Evolutionary conservation across 1,284 basidiomycete species (phyloP), one percentile per base, ranked within the genome.

Genomic region (Malassezia arunalokei): DNA sequence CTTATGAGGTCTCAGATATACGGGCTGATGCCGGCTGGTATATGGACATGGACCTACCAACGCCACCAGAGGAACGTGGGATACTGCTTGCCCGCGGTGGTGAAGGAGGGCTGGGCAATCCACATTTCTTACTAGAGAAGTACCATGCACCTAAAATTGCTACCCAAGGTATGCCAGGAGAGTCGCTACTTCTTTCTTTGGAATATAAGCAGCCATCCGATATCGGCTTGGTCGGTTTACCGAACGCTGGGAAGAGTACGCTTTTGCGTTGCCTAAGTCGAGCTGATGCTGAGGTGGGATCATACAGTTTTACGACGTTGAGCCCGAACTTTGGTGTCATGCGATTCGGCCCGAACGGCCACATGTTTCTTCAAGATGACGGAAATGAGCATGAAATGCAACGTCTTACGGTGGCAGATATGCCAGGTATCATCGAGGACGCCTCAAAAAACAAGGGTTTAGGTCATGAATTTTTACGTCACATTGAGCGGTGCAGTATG

Each of bases 271-370:
- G 89, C 0, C 76, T 98, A 15, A 95, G 90, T 0, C 87, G 86
- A 5, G 85, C 86, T 14, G 61, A 60, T 65, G 88, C 86, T 2
- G 84, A 88, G 65, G 84, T 96, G 5, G 94, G 90, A 0, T 80
- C 83, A 6, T 95, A 94, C 74, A 83, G 86, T 1, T 96, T 96
- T 74, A 95, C 92, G 8, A 98, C 90, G 1, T 78, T 96, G 38
- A 92, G 92, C 59, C 94, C 92, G 1, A 84, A 95, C 51, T 81
- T 96, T n/a, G 92, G 88, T 0, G 88, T 90, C 41, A 84, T 94
- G 20, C 81, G 87, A 55, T 14, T 95, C 14, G 83, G 82, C 35
- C 82, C 82, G 24, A 84, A 90, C 63, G 65, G 64, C 11, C 44
- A 12, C 8, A 51, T 66, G 31, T 31, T 40, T 27, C 35, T 9